Evolutionary conservation across 1,284 basidiomycete species (phyloP).

Genomic region (Ganoderma sinense): DNA sequence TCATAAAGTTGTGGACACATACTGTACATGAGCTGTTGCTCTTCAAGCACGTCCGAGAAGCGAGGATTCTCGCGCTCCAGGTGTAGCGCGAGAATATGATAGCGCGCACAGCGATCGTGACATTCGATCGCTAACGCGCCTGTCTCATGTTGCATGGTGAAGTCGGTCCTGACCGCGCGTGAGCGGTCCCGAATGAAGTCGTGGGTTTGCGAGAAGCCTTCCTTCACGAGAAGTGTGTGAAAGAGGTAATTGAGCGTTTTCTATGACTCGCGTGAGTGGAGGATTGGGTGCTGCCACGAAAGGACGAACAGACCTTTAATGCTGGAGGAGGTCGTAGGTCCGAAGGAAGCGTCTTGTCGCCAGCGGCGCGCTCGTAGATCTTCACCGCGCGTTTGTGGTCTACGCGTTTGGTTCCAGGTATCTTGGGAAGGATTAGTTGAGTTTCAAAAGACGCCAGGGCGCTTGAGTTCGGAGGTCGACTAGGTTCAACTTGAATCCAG

Average conservation of each 20-base stretch:
- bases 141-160: slow-evolving; percentile 90
- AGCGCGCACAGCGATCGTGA: slow-evolving; percentile 93
- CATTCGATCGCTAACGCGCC: slow-evolving; percentile 86
- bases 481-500: slow-evolving; percentile 5
- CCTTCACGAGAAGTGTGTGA: slow-evolving; percentile 75
- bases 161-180: slow-evolving; percentile 91
- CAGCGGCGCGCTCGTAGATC: slow-evolving; percentile 94
- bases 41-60: slow-evolving; percentile 81
- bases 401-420: slow-evolving; percentile 79
- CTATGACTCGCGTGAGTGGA: slow-evolving; percentile 46
- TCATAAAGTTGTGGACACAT: slow-evolving; percentile 38
- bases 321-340: slow-evolving; percentile 91
- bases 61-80: slow-evolving; percentile 65
- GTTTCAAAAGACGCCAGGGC: not conserved
- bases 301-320: slow-evolving; percentile 65
- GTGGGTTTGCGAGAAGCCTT: slow-evolving; percentile 76
- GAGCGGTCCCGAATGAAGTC: slow-evolving; percentile 94
- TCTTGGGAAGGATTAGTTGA: slow-evolving; percentile 55
- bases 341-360: slow-evolving; percentile 91
- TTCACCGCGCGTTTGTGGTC: slow-evolving; percentile 92
- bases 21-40: slow-evolving; percentile 93
- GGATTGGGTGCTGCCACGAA: not conserved
- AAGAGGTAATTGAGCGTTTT: slow-evolving; percentile 94
- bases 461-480: slow-evolving; percentile 21
- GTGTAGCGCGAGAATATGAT: slow-evolving; percentile 91